These are phyloP conservation scores for Croton laevigatus DNA, from an alignment of 441 rosid species.

Conservation along the genomic window DNA sequence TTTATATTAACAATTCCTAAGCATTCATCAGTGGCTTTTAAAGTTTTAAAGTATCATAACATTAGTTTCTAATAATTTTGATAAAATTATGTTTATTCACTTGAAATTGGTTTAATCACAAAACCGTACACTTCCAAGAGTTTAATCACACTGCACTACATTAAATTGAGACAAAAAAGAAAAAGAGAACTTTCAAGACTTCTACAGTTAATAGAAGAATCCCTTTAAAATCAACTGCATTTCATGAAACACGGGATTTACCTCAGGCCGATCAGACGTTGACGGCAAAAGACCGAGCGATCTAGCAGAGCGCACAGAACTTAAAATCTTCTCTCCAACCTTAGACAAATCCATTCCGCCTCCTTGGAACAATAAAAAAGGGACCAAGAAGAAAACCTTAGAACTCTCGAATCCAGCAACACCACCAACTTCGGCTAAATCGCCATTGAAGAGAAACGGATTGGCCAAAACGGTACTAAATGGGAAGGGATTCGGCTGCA, in stretches of 20 bases:
- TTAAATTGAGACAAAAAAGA: neutral
- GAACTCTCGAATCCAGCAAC: constrained; percentile 68
- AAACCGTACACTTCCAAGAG: neutral
- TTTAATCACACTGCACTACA: neutral
- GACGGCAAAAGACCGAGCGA: constrained; percentile 83
- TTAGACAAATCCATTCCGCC: constrained; percentile 91
- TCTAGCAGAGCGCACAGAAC: constrained; percentile 87
- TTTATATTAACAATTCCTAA: neutral
- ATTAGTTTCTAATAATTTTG: neutral
- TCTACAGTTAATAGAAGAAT: neutral
- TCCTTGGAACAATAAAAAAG: constrained; percentile 67
- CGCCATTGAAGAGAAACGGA: constrained; percentile 68
- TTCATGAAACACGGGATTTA: constrained; percentile 6
- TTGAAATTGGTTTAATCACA: neutral
- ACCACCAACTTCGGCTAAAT: constrained; percentile 48
- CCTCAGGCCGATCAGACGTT: constrained; percentile 85
- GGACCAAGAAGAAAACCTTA: constrained; percentile 71
- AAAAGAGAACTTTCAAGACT: too few species aligned
- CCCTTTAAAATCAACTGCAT: neutral
- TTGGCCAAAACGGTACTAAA: constrained; percentile 57
- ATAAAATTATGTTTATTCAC: neutral
- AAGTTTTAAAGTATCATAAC: neutral
- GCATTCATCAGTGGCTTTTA: neutral
- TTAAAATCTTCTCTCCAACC: constrained; percentile 84
- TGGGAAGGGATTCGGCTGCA: constrained; percentile 85